Conservation (phyloP, 225 moss, liverwort and hornwort genomes). For the Antitrichia curtipendula region DNA sequence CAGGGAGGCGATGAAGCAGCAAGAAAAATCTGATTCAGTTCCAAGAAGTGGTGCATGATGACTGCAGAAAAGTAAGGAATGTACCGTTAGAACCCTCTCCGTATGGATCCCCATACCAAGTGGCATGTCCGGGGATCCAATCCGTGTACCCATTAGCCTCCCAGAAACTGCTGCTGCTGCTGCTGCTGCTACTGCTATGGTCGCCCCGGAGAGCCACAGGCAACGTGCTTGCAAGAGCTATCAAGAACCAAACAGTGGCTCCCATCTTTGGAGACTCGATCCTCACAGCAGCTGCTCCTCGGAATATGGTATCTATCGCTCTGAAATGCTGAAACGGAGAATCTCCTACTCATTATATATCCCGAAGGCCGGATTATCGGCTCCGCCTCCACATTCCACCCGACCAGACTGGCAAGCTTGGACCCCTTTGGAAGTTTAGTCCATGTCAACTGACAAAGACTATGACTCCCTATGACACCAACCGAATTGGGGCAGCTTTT, state of each 20-base stretch:
- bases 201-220: not conserved
- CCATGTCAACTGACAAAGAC: not conserved
- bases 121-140: conserved; percentile 39
- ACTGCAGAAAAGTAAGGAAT: not conserved
- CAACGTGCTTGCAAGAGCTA: not conserved
- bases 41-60: not conserved
- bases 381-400: not conserved
- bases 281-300: not conserved
- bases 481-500: conserved; percentile 5
- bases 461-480: not conserved
- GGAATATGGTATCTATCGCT: not conserved
- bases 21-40: not conserved
- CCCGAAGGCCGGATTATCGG: not conserved
- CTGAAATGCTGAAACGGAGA: not conserved
- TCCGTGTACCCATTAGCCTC: conserved; percentile 26
- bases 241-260: not conserved
- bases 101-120: conserved; percentile 40
- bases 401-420: not conserved
- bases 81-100: conserved; percentile 40
- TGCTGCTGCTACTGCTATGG: not conserved
- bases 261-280: not conserved
- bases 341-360: not conserved
- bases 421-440: not conserved
- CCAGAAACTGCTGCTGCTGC: not conserved
- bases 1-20: not conserved